Evolutionary conservation across 1,284 basidiomycete species (phyloP), one percentile per base, ranked within the genome.

Genomic region (Golubevia sp.): DNA sequence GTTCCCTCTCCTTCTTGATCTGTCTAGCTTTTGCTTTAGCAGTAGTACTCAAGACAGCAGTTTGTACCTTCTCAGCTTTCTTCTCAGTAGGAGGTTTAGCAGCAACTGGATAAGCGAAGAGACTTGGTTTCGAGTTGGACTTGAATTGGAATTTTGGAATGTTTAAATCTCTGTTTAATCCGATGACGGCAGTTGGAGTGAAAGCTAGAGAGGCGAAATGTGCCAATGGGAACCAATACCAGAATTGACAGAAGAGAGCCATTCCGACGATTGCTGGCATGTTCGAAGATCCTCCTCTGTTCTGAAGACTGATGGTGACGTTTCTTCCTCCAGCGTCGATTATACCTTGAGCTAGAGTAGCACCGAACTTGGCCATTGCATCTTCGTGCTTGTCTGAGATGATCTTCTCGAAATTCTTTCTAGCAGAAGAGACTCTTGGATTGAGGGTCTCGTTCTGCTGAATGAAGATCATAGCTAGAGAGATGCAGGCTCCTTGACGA

Each of bases 191-290:
- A 15, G 81, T 83, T 6, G 81, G 81, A 24, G 79, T 79, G 44
- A 83, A 81, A 2, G 81, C 79, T 7, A 83, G 66, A 38, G 74
- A 71, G 23, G 77, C 77, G 55, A 83, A 83, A 64, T 80, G 77
- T 5, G 79, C 81, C 49, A 83, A 69, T 23, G 81, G 81, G 79
- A 83, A 83, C 81, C 81, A 83, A 73, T 83, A 83, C 81, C 81
- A 83, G 73, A 82, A 82, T 63, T 83, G 81, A 27, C 76, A 77
- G 58, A 83, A 83, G 49, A 83, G 64, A 26, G 79, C 78, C 81
- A 83, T 82, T 38, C 79, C 79, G n/a, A 83, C 81, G 21, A 83
- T 79, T 3, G 79, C 81, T 2, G 73, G 69, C 74, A 79, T 81
- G 65, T 83, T 83, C 62, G 66, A 71, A 48, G 73, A 75, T 1